phyloP scores from a whole-genome alignment of 2,329 filamentous ascomycete genomes.

The Diaporthe vaccinii region DNA sequence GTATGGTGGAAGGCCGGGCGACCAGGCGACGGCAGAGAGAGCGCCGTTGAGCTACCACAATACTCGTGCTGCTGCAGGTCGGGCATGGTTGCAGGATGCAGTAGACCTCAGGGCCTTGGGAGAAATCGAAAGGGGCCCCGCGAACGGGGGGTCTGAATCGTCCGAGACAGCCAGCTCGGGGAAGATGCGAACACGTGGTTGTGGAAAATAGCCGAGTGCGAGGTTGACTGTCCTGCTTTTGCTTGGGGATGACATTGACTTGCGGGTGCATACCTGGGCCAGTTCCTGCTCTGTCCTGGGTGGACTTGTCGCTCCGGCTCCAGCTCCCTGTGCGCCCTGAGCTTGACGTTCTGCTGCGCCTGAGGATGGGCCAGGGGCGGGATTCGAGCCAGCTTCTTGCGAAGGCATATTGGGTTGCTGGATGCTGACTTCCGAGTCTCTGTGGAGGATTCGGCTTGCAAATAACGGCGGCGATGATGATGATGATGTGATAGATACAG shows the following conservation, averaged over 20 bases:
- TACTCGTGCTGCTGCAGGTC: constrained; percentile 3
- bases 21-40: background rate
- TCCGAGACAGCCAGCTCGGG: background rate
- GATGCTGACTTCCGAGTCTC: background rate
- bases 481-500: constrained; percentile 4
- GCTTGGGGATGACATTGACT: background rate
- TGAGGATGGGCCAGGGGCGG: constrained; percentile 17
- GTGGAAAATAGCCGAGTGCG: constrained; percentile 15
- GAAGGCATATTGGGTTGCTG: constrained; percentile 30
- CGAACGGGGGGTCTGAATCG: constrained; percentile 20
- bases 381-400: constrained; percentile 22
- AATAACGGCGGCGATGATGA: background rate
- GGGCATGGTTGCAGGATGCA: constrained; percentile 1
- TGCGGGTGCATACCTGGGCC: constrained; percentile 33
- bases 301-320: background rate
- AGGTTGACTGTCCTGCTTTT: background rate
- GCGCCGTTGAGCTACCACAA: background rate
- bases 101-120: background rate
- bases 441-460: background rate
- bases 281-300: constrained; percentile 39
- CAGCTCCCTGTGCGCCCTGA: constrained; percentile 5
- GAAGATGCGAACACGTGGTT: constrained; percentile 21
- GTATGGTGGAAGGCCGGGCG: background rate
- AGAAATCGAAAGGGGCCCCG: background rate
- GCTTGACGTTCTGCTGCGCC: constrained; percentile 11